Evolutionary conservation across 495 filamentous ascomycete species (phyloP).

Genomic region (Hypoxylon trugodes): DNA sequence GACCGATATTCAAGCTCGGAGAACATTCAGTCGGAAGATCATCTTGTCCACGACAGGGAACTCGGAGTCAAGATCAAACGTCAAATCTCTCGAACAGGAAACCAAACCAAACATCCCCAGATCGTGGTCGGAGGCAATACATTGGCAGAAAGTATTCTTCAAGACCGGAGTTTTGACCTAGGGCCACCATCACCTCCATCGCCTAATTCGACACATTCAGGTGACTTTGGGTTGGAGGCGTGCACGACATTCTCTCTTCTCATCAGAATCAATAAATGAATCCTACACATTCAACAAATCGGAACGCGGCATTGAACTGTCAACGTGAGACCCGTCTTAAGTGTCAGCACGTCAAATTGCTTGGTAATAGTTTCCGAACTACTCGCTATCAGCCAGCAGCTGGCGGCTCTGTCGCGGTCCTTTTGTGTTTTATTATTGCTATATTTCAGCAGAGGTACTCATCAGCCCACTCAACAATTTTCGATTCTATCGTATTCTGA

Average conservation of each 20-base stretch:
- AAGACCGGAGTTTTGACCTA: conserved; percentile 26
- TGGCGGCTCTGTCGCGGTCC: conserved; percentile 19
- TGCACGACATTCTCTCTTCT: conserved; percentile 22
- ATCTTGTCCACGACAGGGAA: conserved; percentile 35
- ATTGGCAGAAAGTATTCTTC: conserved; percentile 10
- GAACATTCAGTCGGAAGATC: conserved; percentile 24
- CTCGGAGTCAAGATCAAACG: conserved; percentile 27
- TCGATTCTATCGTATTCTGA: conserved; percentile 10
- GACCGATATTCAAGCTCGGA: neutral
- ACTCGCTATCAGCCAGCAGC: no score
- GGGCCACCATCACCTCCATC: conserved; percentile 7
- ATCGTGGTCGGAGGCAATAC: conserved; percentile 12
- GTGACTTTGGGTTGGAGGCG: conserved; percentile 11
- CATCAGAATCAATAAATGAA: neutral
- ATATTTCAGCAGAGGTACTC: neutral
- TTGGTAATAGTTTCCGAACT: conserved; percentile 20
- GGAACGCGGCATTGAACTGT: conserved; percentile 18
- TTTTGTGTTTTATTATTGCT: neutral
- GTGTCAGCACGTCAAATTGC: conserved; percentile 21
- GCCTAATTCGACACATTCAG: conserved; percentile 14
- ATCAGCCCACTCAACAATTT: neutral
- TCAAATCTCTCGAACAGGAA: conserved; percentile 30
- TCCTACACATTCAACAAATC: conserved; percentile 22
- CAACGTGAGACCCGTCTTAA: conserved; percentile 12
- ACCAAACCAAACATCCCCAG: conserved; percentile 29